Percentiles rank a stretch among this genome's conserved stretches.
Conservation (phyloP, 495 filamentous ascomycete species). For the Tuber calosporum region DNA sequence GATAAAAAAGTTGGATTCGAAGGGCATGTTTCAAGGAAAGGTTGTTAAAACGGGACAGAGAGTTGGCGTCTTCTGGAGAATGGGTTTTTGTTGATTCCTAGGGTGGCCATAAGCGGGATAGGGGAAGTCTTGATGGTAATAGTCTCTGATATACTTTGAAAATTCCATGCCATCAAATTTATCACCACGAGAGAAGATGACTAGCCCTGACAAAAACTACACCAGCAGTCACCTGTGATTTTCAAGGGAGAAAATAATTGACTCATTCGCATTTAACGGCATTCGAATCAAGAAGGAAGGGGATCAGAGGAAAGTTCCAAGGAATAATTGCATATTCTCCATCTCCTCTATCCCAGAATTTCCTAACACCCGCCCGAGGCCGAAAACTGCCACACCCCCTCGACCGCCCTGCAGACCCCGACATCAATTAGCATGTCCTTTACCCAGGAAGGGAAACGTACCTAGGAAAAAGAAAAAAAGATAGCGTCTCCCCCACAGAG, state of each 20-base stretch:
- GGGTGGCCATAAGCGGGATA: neutral
- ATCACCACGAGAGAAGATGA: neutral
- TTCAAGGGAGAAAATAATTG: neutral
- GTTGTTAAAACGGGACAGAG: neutral
- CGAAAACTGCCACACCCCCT: neutral
- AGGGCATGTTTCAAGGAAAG: neutral
- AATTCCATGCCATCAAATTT: neutral
- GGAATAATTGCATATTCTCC: neutral
- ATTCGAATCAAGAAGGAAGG: neutral
- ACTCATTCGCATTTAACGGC: neutral
- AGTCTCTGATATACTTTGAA: neutral
- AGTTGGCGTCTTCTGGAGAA: constrained; percentile 2
- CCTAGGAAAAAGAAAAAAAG: constrained; percentile 55
- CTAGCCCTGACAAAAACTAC: neutral
- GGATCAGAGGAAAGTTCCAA: neutral
- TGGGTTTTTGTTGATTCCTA: neutral
- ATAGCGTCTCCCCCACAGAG: constrained; percentile 72
- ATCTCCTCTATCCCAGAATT: neutral
- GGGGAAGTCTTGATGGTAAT: neutral
- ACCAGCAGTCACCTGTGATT: neutral
- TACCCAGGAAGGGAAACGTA: constrained; percentile 42
- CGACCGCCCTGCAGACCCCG: neutral
- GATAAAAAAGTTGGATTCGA: neutral
- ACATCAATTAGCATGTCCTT: constrained; percentile 16
- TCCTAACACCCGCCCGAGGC: neutral